These are phyloP conservation scores for Cytauxzoon felis DNA, from an alignment of 169 alveolate genomes.

Conservation along the genomic window DNA sequence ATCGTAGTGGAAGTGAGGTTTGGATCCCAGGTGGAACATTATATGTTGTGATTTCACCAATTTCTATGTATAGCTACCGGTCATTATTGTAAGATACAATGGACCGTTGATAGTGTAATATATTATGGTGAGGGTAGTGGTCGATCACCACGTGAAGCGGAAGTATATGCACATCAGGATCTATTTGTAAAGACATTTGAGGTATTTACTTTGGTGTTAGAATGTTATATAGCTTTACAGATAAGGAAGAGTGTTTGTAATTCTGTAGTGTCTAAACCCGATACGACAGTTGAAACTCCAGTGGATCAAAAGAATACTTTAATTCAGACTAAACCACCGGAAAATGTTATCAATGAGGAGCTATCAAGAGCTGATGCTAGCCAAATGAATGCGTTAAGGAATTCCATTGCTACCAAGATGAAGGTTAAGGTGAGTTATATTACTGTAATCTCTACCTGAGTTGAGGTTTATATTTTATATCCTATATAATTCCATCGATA, in stretches of 20 bases:
- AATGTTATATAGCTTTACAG: too few species aligned
- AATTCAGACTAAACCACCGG: neutral
- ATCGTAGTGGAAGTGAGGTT: too few species aligned
- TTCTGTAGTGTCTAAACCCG: neutral
- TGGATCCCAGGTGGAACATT: too few species aligned
- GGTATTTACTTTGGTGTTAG: neutral
- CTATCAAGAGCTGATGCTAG: constrained; percentile 40
- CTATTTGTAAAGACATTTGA: constrained; percentile 24
- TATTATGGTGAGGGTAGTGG: constrained; percentile 35
- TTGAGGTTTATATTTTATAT: too few species aligned
- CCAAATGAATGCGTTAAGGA: constrained; percentile 32
- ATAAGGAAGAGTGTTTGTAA: neutral
- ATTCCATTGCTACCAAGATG: constrained; percentile 9
- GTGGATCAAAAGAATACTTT: neutral
- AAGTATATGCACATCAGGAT: constrained; percentile 49
- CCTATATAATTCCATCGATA: too few species aligned
- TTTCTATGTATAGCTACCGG: constrained; percentile 8
- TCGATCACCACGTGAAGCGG: constrained; percentile 29
- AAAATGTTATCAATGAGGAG: constrained; percentile 2
- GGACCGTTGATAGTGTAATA: constrained; percentile 12
- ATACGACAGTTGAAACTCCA: neutral
- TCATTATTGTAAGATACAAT: constrained; percentile 14
- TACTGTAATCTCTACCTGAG: too few species aligned
- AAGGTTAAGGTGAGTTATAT: constrained; percentile 11
- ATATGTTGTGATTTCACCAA: neutral